Evolutionary conservation across 2,329 filamentous ascomycete species (phyloP).

Genomic region (Botryotinia narcissicola): DNA sequence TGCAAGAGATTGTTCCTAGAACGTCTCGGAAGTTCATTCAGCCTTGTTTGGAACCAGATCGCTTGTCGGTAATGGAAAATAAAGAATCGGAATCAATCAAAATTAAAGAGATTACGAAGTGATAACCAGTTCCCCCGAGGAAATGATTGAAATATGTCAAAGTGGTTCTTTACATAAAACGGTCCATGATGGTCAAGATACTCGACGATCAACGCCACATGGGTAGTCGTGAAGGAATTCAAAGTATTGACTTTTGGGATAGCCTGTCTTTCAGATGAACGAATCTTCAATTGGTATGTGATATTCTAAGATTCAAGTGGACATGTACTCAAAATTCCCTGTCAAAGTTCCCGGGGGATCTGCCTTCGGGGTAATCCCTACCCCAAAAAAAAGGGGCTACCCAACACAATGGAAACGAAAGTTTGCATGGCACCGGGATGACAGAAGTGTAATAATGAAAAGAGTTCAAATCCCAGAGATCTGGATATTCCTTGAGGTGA

Average conservation of each 20-base stretch:
- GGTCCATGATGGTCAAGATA: background rate
- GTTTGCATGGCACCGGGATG: background rate
- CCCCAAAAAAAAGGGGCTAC: background rate
- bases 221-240: background rate
- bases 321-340: background rate
- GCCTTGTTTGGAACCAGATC: background rate
- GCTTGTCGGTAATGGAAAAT: background rate
- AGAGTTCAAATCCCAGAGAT: background rate
- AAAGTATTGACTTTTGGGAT: background rate
- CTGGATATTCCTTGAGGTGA: background rate
- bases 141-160: background rate
- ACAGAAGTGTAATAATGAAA: background rate
- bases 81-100: background rate
- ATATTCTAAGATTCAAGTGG: background rate
- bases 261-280: background rate
- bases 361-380: background rate
- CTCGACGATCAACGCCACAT: background rate
- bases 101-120: background rate
- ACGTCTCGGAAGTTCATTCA: background rate
- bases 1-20: background rate
- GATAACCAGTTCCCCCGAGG: background rate
- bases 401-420: background rate
- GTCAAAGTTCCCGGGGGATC: background rate
- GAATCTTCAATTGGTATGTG: background rate
- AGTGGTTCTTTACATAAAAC: background rate